A percentile compares a stretch with the other conserved stretches of the same genome.
These are phyloP conservation scores for Pleomassaria siparia DNA, from an alignment of 2,329 filamentous ascomycete species.

Conservation along the genomic window DNA sequence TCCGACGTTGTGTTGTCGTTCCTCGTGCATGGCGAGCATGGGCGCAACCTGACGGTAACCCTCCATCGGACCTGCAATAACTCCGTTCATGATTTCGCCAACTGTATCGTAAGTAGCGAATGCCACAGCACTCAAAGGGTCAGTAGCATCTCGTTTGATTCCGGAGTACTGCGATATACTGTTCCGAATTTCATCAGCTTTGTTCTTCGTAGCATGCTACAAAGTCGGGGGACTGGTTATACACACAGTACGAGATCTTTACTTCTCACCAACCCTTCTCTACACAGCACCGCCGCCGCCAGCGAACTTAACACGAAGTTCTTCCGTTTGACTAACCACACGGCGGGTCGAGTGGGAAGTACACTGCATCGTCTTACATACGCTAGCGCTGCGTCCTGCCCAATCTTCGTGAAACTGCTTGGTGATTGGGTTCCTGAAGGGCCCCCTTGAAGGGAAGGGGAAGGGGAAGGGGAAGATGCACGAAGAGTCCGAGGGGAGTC, in stretches of 20 bases:
- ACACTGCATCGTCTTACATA: constrained; percentile 25
- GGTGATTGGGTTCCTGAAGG: background rate
- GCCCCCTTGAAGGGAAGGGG: background rate
- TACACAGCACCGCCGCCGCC: constrained; percentile 29
- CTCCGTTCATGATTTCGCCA: constrained; percentile 21
- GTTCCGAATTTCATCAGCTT: background rate
- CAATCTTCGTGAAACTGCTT: background rate
- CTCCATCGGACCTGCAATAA: constrained; percentile 25
- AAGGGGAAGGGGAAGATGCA: background rate
- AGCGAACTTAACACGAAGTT: constrained; percentile 27
- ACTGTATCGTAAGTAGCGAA: constrained; percentile 26
- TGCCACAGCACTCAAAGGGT: constrained; percentile 22
- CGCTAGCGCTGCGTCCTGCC: constrained; percentile 6
- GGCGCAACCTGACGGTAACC: constrained; percentile 7
- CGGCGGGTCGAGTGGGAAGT: constrained; percentile 24
- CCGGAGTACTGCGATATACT: constrained; percentile 17
- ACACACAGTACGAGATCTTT: constrained; percentile 33
- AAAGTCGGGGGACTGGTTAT: background rate
- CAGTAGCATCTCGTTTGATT: constrained; percentile 23
- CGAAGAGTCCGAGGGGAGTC: background rate
- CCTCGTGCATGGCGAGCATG: background rate
- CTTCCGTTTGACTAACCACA: constrained; percentile 30
- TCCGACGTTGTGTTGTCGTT: background rate
- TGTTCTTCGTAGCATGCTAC: background rate
- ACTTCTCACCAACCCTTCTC: constrained; percentile 22